Conservation (phyloP, 768 basidiomycete genomes). For the Hysterangium stoloniferum region DNA sequence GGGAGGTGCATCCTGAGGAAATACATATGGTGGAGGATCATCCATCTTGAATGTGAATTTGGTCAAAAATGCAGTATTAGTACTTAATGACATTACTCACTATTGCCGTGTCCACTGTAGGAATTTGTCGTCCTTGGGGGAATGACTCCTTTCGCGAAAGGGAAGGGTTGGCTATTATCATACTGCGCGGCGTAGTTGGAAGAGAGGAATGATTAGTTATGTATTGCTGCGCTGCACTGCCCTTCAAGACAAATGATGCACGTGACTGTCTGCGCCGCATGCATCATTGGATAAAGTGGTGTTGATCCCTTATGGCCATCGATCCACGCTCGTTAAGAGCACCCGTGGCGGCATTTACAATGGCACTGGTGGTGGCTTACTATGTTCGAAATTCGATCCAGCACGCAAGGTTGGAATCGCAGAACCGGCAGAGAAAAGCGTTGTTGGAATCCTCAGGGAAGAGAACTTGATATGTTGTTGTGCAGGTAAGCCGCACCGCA, state of each 20-base stretch:
- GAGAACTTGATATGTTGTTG: background rate
- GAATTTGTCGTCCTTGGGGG: background rate
- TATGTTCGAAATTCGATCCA: slow-evolving; percentile 16
- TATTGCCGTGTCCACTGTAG: background rate
- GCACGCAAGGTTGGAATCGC: slow-evolving; percentile 15
- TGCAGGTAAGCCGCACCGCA: no score
- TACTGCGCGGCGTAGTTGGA: background rate
- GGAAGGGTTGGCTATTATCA: background rate
- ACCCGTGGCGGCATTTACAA: slow-evolving; percentile 19
- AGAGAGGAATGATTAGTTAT: no score
- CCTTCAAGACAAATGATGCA: no score
- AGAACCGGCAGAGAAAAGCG: slow-evolving; percentile 8
- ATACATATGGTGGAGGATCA: slow-evolving; percentile 7
- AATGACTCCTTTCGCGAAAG: background rate
- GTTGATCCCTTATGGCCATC: slow-evolving; percentile 14
- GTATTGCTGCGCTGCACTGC: no score
- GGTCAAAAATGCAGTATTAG: background rate
- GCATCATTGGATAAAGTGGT: no score
- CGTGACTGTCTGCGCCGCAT: no score
- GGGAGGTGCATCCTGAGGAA: background rate
- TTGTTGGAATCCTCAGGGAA: background rate
- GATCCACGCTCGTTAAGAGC: slow-evolving; percentile 16
- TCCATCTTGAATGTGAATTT: background rate
- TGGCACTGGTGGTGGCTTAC: slow-evolving; percentile 16
- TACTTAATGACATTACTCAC: background rate